phyloP scores from a whole-genome alignment of 768 basidiomycete genomes.

The Heimioporus sp. region DNA sequence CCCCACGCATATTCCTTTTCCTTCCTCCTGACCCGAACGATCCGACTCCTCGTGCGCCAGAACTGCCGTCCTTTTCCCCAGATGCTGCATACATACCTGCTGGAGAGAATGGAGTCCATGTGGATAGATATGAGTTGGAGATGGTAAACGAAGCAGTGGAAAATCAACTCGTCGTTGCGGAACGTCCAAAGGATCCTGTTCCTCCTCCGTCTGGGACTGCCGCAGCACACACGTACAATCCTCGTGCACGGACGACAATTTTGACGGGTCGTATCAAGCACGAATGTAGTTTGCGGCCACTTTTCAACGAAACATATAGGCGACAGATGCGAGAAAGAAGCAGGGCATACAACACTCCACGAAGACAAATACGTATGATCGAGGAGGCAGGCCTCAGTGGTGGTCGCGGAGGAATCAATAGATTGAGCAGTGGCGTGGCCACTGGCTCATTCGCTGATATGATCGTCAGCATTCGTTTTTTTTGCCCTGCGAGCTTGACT shows the following conservation, averaged over 20 bases:
- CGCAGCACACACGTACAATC: constrained; percentile 42
- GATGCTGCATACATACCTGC: constrained; percentile 31
- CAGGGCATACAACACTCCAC: constrained; percentile 62
- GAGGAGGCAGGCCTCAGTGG: constrained; percentile 69
- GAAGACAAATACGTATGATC: constrained; percentile 67
- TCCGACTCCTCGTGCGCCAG: constrained; percentile 28
- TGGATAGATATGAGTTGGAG: constrained; percentile 80
- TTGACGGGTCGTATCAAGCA: constrained; percentile 80
- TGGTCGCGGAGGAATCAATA: constrained; percentile 72
- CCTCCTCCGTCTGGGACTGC: constrained; percentile 37
- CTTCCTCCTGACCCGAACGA: constrained; percentile 57
- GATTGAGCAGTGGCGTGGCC: constrained; percentile 73
- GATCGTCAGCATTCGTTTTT: constrained; percentile 47
- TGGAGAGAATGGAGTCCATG: constrained; percentile 29
- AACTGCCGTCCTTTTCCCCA: constrained; percentile 24
- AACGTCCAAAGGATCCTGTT: constrained; percentile 66
- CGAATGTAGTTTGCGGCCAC: constrained; percentile 71
- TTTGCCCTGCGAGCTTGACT: not conserved
- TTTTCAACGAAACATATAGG: constrained; percentile 65
- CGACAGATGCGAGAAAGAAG: constrained; percentile 71
- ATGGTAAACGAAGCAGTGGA: constrained; percentile 84
- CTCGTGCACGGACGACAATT: constrained; percentile 72
- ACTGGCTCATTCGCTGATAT: constrained; percentile 61
- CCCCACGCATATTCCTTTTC: constrained; percentile 64
- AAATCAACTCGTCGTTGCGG: constrained; percentile 84